Evolutionary conservation across 1,284 basidiomycete genomes (phyloP), one percentile per base, ranked within the genome.

Genomic region (Leccinum fallax): DNA sequence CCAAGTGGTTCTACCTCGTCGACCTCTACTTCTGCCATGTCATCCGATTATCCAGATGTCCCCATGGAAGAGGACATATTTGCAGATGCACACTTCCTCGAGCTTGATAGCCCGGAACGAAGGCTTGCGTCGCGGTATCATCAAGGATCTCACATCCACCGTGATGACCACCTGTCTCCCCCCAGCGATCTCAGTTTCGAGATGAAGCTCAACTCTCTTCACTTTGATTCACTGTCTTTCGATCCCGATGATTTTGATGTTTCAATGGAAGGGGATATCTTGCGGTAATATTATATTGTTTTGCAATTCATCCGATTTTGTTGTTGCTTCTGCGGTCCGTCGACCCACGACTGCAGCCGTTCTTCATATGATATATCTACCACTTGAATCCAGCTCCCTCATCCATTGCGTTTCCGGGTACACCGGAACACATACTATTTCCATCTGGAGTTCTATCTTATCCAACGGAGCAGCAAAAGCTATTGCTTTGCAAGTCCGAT

Each of bases 181-280:
- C 57, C 55, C 24, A 59, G 68, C 26, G 80, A 85, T 56, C 63
- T 75, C 63, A 81, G 80, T 62, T 74, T 85, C 58, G 86, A 90
- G 76, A 84, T 88, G 85, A 78, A 75, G 52, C 81, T 90, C 16
- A 85, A 88, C 69, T 88, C 88, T 24, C 75, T 90, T 58, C 86
- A 88, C 68, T 90, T 89, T 67, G 88, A 89, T 63, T 78, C 81
- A 1, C 66, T 90, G 51, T 86, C 85, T 58, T 87, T 90, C 61
- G 85, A 90, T 69, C 79, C 81, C 19, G 82, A 86, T 62, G 79
- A 78, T 53, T 87, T 86, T 63, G 67, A 74, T 66, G 54, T 76
- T 36, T 53, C 62, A 46, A 72, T 64, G 69, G 67, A 63, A 40
- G 60, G 57, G 5, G 57, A 57, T 51, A 5, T 54, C 19, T 24